phyloP scores from a whole-genome alignment of 106 monocot genomes.

The Phalaenopsis equestris region DNA sequence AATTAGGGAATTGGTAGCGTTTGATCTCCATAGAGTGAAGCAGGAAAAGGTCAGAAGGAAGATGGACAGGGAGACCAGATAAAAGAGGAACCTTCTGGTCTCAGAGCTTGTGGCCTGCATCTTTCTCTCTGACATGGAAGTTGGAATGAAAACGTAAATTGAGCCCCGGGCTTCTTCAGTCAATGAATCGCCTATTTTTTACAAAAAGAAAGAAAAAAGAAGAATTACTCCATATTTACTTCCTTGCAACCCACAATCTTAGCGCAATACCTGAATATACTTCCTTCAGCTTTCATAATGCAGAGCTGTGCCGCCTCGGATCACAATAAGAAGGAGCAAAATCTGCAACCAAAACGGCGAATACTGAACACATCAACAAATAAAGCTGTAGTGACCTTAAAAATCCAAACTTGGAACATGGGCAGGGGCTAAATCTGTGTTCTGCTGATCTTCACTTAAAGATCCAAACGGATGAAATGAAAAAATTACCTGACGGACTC shows the following conservation, averaged over 20 bases:
- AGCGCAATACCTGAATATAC: background rate
- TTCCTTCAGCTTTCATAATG: background rate
- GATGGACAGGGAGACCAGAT: slow-evolving; percentile 24
- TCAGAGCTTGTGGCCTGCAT: slow-evolving; percentile 18
- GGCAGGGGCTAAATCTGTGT: background rate
- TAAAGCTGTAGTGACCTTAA: background rate
- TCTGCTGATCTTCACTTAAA: background rate
- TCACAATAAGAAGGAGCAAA: background rate
- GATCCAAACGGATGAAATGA: background rate
- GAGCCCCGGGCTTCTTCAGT: background rate
- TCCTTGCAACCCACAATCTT: background rate
- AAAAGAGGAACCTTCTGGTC: slow-evolving; percentile 33
- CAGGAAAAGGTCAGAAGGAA: slow-evolving; percentile 36
- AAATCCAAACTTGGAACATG: background rate
- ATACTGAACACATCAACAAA: background rate
- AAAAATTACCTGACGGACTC: background rate
- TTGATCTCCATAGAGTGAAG: slow-evolving; percentile 23
- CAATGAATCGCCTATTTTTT: background rate
- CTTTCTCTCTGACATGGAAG: slow-evolving; percentile 15
- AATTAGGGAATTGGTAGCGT: slow-evolving; percentile 9
- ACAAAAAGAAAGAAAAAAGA: background rate
- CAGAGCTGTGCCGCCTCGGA: background rate
- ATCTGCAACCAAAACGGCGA: background rate
- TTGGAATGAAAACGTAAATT: background rate
- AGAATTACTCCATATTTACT: background rate